Base-by-base conservation (phyloP, 345 rosid species). In the Zanthoxylum bungeanum region DNA sequence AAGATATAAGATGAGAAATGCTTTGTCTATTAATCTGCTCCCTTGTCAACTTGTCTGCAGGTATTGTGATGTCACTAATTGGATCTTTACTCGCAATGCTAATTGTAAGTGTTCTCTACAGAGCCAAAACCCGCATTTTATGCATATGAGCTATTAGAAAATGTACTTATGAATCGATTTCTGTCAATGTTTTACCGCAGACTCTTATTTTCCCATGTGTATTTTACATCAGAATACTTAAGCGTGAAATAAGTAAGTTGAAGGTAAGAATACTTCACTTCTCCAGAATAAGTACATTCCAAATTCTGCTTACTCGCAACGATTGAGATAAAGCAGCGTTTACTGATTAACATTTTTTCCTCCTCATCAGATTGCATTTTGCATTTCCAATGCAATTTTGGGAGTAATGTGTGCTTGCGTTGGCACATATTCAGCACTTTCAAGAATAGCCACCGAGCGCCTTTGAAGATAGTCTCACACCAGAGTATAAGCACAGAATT, bases 21-120 rank as follows among this genome's bases (percentile, higher is more conserved):
- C 34, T 57, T 60, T 53, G 31, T 66, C 21, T 64, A 37, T 62
- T 39, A 69, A 68, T 36, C 25, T 31, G 36, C 33, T 69, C 74
- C 42, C 63, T 39, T 56, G 51, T 72, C 9, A 22, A 60, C 60
- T 78, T 28, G 25, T 10, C 37, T 78, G 76, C 85, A 91, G 98
- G 89, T 69, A 80, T 74, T 52, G 74, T 89, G 72, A 89, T 91
- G 85, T 88, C 97, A 34, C 64, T 89, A 30, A 73, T 81, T n/a
- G 96, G 97, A 79, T 93, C 96, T 1, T 84, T 85, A 63, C 84
- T 93, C 7, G 85, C 93, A 73, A 87, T 89, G 96, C 73, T 89
- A 70, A 72, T 82, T 68, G 97, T 93, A 85, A 79, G 90, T 77
- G 55, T 55, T 60, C 64, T n/a, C 50, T 52, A 24, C 19, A 3